Evolutionary conservation across 768 basidiomycete genomes (phyloP).

Genomic region (Clathrus columnatus): DNA sequence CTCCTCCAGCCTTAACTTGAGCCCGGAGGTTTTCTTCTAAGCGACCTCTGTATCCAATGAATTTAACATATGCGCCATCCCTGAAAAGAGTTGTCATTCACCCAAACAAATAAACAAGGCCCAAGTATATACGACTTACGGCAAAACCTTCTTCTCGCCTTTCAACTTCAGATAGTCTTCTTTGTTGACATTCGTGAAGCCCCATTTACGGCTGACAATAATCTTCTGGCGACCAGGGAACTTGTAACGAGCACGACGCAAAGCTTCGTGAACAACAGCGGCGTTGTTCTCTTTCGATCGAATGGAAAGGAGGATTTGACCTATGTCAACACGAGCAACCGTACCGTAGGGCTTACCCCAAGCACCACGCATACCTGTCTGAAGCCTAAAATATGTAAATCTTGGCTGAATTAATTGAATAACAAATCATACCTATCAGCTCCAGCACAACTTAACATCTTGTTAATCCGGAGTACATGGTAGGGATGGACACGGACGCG

Average conservation of each 20-base stretch:
- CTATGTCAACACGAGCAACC: constrained; percentile 93
- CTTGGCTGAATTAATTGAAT: not conserved
- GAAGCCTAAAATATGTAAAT: constrained; percentile 42
- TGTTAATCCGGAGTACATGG: constrained; percentile 99
- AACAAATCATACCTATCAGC: constrained; percentile 75
- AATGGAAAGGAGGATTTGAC: constrained; percentile 88
- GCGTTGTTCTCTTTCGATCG: constrained; percentile 86
- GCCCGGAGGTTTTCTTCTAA: constrained; percentile 79
- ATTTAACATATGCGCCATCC: constrained; percentile 94
- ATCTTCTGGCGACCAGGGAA: constrained; percentile 99
- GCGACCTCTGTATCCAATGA: constrained; percentile 81
- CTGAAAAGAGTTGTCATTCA: constrained; percentile 28
- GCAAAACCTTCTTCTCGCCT: constrained; percentile 81
- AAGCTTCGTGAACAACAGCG: constrained; percentile 88
- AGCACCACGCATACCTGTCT: constrained; percentile 98
- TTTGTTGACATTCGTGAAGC: constrained; percentile 91
- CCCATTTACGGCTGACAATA: constrained; percentile 96
- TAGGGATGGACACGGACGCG: constrained; percentile 95
- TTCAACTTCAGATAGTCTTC: constrained; percentile 84
- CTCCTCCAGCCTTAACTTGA: constrained; percentile 61
- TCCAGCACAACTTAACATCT: constrained; percentile 99
- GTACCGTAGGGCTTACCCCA: constrained; percentile 99
- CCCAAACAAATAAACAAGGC: constrained; percentile 2
- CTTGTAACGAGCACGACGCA: constrained; percentile 98
- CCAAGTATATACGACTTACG: constrained; percentile 41